Percentiles rank a stretch among this genome's conserved stretches.
These are phyloP conservation scores for Neurospora intermedia DNA, from an alignment of 495 filamentous ascomycete species.

Conservation along the genomic window DNA sequence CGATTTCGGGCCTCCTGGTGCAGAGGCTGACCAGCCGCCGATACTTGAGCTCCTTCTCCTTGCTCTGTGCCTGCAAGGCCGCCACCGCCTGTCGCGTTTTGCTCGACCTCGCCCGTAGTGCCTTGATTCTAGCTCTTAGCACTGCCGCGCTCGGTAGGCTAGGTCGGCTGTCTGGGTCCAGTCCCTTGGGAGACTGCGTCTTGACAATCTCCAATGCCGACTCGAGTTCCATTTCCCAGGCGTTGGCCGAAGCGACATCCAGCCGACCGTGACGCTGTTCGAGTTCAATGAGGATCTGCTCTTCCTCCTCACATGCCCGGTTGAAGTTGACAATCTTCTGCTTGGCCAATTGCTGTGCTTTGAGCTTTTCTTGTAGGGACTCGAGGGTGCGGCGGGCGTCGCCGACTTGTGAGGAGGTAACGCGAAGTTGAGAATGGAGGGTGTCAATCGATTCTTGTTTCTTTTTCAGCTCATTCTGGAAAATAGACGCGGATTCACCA, in stretches of 20 bases:
- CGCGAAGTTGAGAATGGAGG: slow-evolving; percentile 64
- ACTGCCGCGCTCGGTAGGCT: slow-evolving; percentile 27
- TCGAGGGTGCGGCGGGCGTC: slow-evolving; percentile 63
- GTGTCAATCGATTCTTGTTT: slow-evolving; percentile 76
- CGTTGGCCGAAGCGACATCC: slow-evolving; percentile 18
- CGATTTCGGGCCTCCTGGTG: slow-evolving; percentile 50
- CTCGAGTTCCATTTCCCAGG: slow-evolving; percentile 31
- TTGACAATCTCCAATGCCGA: slow-evolving; percentile 10
- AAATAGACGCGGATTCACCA: slow-evolving; percentile 57
- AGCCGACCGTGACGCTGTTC: slow-evolving; percentile 28
- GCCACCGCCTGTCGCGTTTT: slow-evolving; percentile 47
- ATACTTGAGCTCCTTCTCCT: slow-evolving; percentile 59
- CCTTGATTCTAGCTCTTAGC: slow-evolving; percentile 34
- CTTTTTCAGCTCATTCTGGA: slow-evolving; percentile 60
- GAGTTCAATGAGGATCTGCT: slow-evolving; percentile 26
- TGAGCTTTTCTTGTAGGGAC: slow-evolving; percentile 47
- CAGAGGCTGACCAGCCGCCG: slow-evolving; percentile 59
- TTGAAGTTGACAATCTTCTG: slow-evolving; percentile 39
- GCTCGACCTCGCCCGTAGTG: slow-evolving; percentile 44
- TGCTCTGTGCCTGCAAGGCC: slow-evolving; percentile 47
- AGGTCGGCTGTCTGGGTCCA: slow-evolving; percentile 5
- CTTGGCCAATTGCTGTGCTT: slow-evolving; percentile 31
- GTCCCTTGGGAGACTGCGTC: slow-evolving; percentile 3
- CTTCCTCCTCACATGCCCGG: slow-evolving; percentile 38
- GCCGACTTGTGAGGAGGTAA: slow-evolving; percentile 65